Evolutionary conservation across 148 eudicot genomes (phyloP).

Genomic region (Mesembryanthemum crystallinum): DNA sequence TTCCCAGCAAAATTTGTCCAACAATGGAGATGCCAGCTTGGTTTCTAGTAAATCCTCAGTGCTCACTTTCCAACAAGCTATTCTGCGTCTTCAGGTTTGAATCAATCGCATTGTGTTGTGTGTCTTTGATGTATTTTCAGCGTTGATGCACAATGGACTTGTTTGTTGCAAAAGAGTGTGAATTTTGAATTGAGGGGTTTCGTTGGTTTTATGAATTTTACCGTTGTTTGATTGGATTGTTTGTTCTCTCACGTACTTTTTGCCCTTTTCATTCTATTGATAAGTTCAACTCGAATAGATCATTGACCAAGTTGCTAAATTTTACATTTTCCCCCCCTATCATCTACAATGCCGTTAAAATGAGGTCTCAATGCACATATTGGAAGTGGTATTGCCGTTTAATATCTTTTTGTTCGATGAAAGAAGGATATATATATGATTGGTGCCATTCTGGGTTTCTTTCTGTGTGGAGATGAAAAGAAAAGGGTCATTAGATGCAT

Average conservation of each 20-base stretch:
- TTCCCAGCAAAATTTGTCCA: slow-evolving; percentile 15
- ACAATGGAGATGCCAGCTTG: slow-evolving; percentile 30
- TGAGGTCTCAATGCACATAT: not conserved
- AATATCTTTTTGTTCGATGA: no score
- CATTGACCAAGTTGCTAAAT: no score
- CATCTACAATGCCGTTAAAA: no score
- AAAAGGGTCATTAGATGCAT: not conserved
- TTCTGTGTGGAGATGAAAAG: not conserved
- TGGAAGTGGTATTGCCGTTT: not conserved
- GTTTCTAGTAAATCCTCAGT: slow-evolving; percentile 27
- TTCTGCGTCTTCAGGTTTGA: slow-evolving; percentile 89
- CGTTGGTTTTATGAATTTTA: not conserved
- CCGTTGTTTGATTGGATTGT: not conserved
- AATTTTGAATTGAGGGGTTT: slow-evolving; percentile 1
- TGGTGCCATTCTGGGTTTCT: not conserved
- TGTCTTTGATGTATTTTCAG: not conserved
- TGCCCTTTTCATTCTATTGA: not conserved
- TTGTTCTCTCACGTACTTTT: not conserved
- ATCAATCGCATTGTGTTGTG: not conserved
- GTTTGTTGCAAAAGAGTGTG: not conserved
- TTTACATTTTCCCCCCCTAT: no score
- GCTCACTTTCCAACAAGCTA: slow-evolving; percentile 94
- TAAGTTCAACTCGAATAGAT: not conserved
- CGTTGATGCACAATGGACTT: not conserved
- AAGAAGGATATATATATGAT: no score